A percentile compares a stretch with the other conserved stretches of the same genome.
These are phyloP conservation scores for Aspergillus sclerotialis DNA, from an alignment of 2,329 filamentous ascomycete genomes.

Conservation along the genomic window DNA sequence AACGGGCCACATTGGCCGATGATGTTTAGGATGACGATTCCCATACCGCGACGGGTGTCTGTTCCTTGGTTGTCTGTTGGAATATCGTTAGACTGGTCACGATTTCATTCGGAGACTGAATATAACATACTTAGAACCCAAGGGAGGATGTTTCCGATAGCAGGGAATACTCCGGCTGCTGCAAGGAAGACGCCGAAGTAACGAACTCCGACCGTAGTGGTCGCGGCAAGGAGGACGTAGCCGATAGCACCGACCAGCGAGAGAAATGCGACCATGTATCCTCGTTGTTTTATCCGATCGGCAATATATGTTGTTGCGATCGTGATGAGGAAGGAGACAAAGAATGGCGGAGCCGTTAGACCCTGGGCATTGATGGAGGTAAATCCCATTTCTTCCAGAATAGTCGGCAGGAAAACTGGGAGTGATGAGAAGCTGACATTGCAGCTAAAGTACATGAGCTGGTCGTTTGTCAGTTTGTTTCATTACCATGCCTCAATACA, in stretches of 20 bases:
- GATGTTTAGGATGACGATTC: constrained; percentile 61
- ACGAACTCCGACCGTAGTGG: constrained; percentile 42
- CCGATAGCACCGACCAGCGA: constrained; percentile 54
- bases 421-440: constrained; percentile 61
- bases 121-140: constrained; percentile 62
- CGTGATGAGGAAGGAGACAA: constrained; percentile 58
- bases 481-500: neutral
- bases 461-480: constrained; percentile 2
- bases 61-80: constrained; percentile 66
- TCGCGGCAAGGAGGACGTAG: constrained; percentile 58
- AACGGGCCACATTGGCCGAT: constrained; percentile 60
- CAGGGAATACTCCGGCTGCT: constrained; percentile 58
- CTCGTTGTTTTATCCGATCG: constrained; percentile 60
- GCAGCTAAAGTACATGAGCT: constrained; percentile 53
- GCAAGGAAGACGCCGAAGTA: constrained; percentile 50
- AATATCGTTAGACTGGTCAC: too few relatives aligned
- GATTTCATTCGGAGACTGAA: too few relatives aligned
- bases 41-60: constrained; percentile 59
- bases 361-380: constrained; percentile 61
- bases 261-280: constrained; percentile 50
- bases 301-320: constrained; percentile 57
- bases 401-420: constrained; percentile 58
- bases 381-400: constrained; percentile 62
- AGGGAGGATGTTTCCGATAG: constrained; percentile 63
- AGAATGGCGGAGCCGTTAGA: constrained; percentile 64